Percentiles rank a stretch among this genome's conserved stretches.
Evolutionary conservation across 768 basidiomycete species (phyloP).

Genomic region (Rossbeevera mucosa): DNA sequence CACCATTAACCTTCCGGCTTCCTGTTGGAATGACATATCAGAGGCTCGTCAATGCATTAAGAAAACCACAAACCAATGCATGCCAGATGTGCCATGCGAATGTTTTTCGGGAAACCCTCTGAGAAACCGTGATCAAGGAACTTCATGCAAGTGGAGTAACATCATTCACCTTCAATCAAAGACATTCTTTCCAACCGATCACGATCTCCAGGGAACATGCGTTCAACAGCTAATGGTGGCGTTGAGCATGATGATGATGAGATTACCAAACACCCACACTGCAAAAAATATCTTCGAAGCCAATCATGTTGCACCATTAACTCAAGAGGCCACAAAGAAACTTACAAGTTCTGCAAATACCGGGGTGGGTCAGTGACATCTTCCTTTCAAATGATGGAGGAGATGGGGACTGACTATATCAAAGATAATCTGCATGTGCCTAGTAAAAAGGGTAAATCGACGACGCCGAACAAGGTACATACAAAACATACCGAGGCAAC

Average conservation of each 20-base stretch:
- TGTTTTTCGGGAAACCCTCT: slow-evolving; percentile 84
- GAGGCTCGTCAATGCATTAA: neutral
- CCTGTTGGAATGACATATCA: slow-evolving; percentile 34
- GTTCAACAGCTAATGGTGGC: slow-evolving; percentile 62
- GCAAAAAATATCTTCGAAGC: slow-evolving; percentile 48
- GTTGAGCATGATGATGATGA: slow-evolving; percentile 1
- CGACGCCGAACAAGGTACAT: neutral
- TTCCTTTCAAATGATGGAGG: neutral
- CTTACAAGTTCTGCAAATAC: slow-evolving; percentile 36
- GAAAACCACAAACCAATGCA: slow-evolving; percentile 53
- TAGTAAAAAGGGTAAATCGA: slow-evolving; percentile 11
- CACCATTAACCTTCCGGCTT: slow-evolving; percentile 88
- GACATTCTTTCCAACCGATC: slow-evolving; percentile 83
- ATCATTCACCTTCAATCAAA: slow-evolving; percentile 71
- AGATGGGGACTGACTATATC: slow-evolving; percentile 62
- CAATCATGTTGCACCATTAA: neutral
- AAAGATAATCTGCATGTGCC: slow-evolving; percentile 90
- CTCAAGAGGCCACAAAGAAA: neutral
- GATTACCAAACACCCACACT: slow-evolving; percentile 41
- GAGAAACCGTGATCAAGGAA: neutral
- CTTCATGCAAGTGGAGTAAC: neutral
- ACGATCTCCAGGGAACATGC: slow-evolving; percentile 83
- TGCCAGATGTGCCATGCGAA: slow-evolving; percentile 90
- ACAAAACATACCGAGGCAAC: slow-evolving; percentile 59
- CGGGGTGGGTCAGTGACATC: slow-evolving; percentile 13